Conservation (phyloP, 176 grass and related monocot species). For the Eleusine indica region DNA sequence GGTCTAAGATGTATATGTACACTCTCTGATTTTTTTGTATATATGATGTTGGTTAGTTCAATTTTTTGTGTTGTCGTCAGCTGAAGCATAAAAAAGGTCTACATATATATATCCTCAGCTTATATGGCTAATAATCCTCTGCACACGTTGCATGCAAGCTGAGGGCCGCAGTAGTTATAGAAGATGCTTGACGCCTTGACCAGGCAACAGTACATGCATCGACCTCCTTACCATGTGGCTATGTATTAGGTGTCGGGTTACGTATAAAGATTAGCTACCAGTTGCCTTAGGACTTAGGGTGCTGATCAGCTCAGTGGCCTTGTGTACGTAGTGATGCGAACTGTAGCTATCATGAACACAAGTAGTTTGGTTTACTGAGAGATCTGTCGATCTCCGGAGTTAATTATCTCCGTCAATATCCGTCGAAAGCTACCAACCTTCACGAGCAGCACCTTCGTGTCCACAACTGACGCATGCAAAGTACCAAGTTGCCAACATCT, state of each 20-base stretch:
- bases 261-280: neutral
- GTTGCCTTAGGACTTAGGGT: neutral
- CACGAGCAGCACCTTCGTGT: neutral
- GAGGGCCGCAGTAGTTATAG: neutral
- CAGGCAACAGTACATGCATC: neutral
- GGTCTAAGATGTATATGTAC: neutral
- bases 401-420: conserved; percentile 14
- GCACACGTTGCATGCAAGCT: neutral
- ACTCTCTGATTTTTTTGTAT: too few species aligned
- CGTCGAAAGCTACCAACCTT: neutral
- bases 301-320: too few species aligned
- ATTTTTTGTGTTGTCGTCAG: neutral
- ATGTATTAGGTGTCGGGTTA: neutral
- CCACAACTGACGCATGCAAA: neutral
- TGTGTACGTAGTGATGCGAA: neutral
- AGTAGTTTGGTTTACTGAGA: neutral
- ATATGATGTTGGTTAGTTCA: neutral
- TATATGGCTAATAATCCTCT: neutral
- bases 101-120: too few species aligned
- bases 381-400: neutral
- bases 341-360: neutral
- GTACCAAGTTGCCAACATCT: neutral
- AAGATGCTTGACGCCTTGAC: neutral
- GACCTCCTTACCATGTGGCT: neutral
- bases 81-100: neutral